A percentile compares a stretch with the other conserved stretches of the same genome.
phyloP scores from a whole-genome alignment of 805 yeast species.

The Ogataea minuta region DNA sequence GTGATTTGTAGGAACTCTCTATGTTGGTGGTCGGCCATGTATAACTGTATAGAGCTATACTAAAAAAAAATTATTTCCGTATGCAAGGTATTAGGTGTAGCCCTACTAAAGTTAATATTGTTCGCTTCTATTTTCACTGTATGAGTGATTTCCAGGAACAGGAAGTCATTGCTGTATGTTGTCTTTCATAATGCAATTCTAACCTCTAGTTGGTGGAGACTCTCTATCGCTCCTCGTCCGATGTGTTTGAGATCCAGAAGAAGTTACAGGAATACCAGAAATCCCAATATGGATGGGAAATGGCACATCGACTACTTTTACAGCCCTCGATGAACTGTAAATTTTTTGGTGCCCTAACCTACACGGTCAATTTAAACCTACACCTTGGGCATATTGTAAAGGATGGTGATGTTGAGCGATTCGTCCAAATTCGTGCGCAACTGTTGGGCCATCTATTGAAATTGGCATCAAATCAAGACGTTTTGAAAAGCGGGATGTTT shows the following conservation, averaged over 20 bases:
- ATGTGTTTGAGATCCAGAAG: conserved; percentile 47
- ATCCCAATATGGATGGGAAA: conserved; percentile 49
- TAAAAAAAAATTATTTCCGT: conserved; percentile 1
- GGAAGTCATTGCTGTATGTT: conserved; percentile 6
- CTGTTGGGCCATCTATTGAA: conserved; percentile 16
- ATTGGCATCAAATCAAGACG: conserved; percentile 16
- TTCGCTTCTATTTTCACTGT: conserved; percentile 1
- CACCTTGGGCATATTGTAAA: conserved; percentile 10
- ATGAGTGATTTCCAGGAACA: conserved; percentile 6
- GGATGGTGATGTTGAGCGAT: conserved; percentile 8
- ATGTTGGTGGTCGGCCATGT: conserved; percentile 23
- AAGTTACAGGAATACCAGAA: conserved; percentile 59
- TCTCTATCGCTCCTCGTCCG: conserved; percentile 40
- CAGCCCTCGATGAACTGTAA: conserved; percentile 46
- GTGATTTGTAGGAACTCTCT: conserved; percentile 22
- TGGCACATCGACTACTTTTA: conserved; percentile 55
- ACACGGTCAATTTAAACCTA: conserved; percentile 56
- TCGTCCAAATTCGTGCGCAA: conserved; percentile 7
- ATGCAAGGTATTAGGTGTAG: conserved; percentile 2
- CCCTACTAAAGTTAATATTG: background rate
- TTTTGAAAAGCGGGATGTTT: conserved; percentile 32
- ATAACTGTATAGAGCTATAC: conserved; percentile 9
- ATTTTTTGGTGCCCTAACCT: conserved; percentile 82
- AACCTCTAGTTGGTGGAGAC: conserved; percentile 35
- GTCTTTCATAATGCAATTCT: background rate